A percentile compares a stretch with the other conserved stretches of the same genome.
Conservation (phyloP, 768 basidiomycete genomes). For the Phaffia australis region DNA sequence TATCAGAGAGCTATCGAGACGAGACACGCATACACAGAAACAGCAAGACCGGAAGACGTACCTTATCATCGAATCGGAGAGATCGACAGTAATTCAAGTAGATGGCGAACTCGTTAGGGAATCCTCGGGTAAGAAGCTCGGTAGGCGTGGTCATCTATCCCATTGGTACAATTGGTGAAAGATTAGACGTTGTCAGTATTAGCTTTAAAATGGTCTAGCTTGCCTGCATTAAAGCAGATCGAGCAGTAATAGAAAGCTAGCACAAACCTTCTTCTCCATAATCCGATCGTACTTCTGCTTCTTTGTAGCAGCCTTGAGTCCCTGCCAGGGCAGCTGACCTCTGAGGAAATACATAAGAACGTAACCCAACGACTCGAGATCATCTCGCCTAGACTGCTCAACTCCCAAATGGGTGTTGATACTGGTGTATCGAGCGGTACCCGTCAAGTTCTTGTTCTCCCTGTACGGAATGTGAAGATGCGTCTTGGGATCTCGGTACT, state of each 20-base stretch:
- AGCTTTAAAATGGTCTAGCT: not conserved
- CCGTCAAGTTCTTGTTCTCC: constrained; percentile 99
- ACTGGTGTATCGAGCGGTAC: constrained; percentile 96
- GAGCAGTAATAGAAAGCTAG: constrained; percentile 39
- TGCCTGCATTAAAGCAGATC: not conserved
- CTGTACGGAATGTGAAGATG: constrained; percentile 99
- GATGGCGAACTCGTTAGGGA: constrained; percentile 98
- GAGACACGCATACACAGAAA: not conserved
- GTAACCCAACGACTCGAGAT: constrained; percentile 95
- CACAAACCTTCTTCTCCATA: constrained; percentile 99
- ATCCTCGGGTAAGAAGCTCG: constrained; percentile 94
- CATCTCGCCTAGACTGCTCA: constrained; percentile 92
- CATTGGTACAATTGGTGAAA: not conserved
- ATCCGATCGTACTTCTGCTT: constrained; percentile 99
- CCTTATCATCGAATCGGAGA: constrained; percentile 95
- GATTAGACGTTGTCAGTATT: not conserved
- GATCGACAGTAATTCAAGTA: constrained; percentile 99
- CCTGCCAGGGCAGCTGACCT: constrained; percentile 96
- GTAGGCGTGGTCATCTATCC: constrained; percentile 40
- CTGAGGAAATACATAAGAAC: constrained; percentile 99
- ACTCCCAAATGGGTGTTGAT: constrained; percentile 99
- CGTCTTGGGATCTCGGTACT: constrained; percentile 99
- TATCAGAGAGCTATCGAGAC: not conserved
- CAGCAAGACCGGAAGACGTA: not conserved
- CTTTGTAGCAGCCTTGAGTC: constrained; percentile 99